Evolutionary conservation across 495 filamentous ascomycete genomes (phyloP).

Genomic region (Lophiostoma macrostomum): DNA sequence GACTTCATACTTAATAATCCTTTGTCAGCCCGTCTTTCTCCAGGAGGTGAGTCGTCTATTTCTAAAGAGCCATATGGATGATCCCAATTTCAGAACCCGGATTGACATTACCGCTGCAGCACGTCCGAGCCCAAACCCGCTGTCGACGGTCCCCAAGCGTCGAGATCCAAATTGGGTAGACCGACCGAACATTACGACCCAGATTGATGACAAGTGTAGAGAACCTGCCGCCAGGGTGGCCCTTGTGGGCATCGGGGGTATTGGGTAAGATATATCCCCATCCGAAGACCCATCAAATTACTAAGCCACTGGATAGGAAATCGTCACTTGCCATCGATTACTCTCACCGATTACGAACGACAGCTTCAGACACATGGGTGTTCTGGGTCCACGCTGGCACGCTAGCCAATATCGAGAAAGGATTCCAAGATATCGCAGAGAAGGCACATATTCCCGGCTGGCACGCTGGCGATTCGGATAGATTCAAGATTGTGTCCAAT

Average conservation of each 20-base stretch:
- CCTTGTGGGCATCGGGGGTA: conserved; percentile 43
- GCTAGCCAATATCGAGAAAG: conserved; percentile 33
- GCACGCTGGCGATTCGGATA: conserved; percentile 4
- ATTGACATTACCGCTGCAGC: too few relatives aligned
- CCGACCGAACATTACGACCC: conserved; percentile 39
- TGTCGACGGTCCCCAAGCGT: conserved; percentile 39
- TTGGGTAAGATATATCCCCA: conserved; percentile 44
- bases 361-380: conserved; percentile 26
- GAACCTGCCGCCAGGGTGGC: conserved; percentile 30
- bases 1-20: too few relatives aligned
- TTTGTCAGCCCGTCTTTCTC: too few relatives aligned
- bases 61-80: too few relatives aligned
- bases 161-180: conserved; percentile 45
- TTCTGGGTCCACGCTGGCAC: conserved; percentile 38
- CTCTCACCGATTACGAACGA: conserved; percentile 41
- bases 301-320: conserved; percentile 43
- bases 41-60: too few relatives aligned
- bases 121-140: too few relatives aligned
- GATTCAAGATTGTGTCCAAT: conserved; percentile 10
- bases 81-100: too few relatives aligned
- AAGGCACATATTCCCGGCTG: conserved; percentile 11
- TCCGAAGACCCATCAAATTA: background rate
- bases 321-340: conserved; percentile 55
- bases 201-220: conserved; percentile 37
- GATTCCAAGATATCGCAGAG: conserved; percentile 33